Conservation (phyloP, 495 filamentous ascomycete species). For the Aspergillus affinis region DNA sequence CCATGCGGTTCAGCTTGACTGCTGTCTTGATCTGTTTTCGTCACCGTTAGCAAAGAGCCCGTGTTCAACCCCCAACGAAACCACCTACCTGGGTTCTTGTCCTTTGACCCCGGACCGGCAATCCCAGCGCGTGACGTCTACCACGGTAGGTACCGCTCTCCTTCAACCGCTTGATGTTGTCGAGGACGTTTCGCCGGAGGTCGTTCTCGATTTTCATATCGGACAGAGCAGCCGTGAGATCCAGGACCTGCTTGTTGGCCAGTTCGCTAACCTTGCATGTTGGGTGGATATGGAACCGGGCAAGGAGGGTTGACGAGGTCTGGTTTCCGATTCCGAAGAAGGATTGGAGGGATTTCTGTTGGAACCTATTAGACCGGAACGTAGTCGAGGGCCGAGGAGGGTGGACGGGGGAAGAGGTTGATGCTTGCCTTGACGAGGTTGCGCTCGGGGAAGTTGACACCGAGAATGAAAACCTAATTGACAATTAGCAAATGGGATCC, state of each 20-base stretch:
- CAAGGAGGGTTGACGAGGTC: conserved; percentile 70
- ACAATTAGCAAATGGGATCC: conserved; percentile 11
- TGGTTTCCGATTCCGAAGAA: conserved; percentile 89
- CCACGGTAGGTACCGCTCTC: conserved; percentile 93
- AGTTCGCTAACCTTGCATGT: conserved; percentile 72
- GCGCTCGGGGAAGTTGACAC: conserved; percentile 78
- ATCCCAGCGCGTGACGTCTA: conserved; percentile 81
- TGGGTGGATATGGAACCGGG: conserved; percentile 83
- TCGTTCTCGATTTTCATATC: conserved; percentile 95
- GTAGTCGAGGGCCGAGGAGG: conserved; percentile 3
- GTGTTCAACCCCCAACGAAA: neutral
- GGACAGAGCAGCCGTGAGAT: conserved; percentile 79
- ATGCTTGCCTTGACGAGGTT: conserved; percentile 72
- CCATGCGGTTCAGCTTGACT: conserved; percentile 75
- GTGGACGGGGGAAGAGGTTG: conserved; percentile 8
- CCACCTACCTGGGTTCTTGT: conserved; percentile 73
- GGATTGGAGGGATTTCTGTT: conserved; percentile 74
- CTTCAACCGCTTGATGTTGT: conserved; percentile 82
- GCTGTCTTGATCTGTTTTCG: conserved; percentile 65
- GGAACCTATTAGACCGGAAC: conserved; percentile 17
- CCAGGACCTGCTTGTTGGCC: conserved; percentile 66
- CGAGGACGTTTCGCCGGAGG: conserved; percentile 67
- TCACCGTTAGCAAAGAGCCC: conserved; percentile 14
- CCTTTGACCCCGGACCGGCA: conserved; percentile 84
- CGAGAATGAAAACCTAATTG: conserved; percentile 74